Base-by-base conservation (phyloP, 768 basidiomycete genomes). In the Porpolomopsis calyptriformis region DNA sequence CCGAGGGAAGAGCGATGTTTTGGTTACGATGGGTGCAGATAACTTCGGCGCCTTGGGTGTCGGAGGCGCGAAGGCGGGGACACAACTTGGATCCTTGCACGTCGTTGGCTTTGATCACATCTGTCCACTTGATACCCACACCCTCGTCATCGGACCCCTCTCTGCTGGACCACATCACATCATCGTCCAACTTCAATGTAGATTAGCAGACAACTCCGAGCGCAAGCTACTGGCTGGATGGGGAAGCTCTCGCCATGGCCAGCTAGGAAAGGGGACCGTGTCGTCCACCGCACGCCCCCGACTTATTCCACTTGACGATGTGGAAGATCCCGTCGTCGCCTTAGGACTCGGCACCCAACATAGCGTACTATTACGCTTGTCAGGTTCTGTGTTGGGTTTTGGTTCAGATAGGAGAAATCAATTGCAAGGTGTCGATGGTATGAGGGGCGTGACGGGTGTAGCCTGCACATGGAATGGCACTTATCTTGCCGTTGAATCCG, bases 221-320 rank as follows among this genome's bases (percentile, higher is more conserved):
- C 43, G 45, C 14, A 61, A 56, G 42, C 51, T 62, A 37, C 22
- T 73, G 10, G 68, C 82, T 4, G 92, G 91, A 5, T 97, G 93
- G 92, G 93, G 92, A 4, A 68, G 80, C 2, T 74, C 78, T 11
- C 69, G 93, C 25, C 89, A 93, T 55, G 89, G 90, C 3, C 91
- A 97, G 57, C 73, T 98, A 1, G 86, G 85, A 20, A 47, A 60
- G 14, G 29, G 50, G 22, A 49, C 54, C 24, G 34, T 58, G 11
- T 45, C 58, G 8, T 50, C 63, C 0, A 64, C 66, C 50, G n/a
- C n/a, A n/a, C 48, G 63, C 14, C 70, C 70, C 1, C 58, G 49
- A 20, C 49, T 66, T 4, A 55, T 87, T 8, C 49, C 60, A 4
- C 36, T 64, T 4, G 53, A 61, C 44, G 41, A 56, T 14, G 24